Evolutionary conservation across 1,284 basidiomycete species (phyloP).

Genomic region (Boletus sp.): DNA sequence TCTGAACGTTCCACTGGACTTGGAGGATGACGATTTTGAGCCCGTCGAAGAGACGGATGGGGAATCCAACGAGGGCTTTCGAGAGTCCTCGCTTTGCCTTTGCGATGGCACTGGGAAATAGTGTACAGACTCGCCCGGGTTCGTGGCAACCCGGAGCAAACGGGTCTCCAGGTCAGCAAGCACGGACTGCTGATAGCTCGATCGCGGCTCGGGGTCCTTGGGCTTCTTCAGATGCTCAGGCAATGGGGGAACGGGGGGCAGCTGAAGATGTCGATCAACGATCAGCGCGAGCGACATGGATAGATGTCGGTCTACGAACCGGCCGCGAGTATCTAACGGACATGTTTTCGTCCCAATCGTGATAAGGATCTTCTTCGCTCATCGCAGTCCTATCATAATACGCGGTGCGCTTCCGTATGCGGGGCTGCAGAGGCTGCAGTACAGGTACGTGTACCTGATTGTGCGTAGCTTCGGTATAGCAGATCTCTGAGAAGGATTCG

Average conservation of each 20-base stretch:
- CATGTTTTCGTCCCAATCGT: slow-evolving; percentile 34
- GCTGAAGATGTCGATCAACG: slow-evolving; percentile 10
- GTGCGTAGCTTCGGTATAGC: slow-evolving; percentile 33
- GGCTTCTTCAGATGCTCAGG: slow-evolving; percentile 27
- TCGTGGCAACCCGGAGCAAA: slow-evolving; percentile 25
- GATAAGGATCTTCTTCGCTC: slow-evolving; percentile 35
- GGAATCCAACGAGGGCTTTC: slow-evolving; percentile 29
- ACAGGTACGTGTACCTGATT: slow-evolving; percentile 26
- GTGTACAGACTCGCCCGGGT: slow-evolving; percentile 31
- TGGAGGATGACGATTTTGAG: slow-evolving; percentile 23
- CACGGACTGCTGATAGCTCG: slow-evolving; percentile 31
- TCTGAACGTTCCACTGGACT: slow-evolving; percentile 22
- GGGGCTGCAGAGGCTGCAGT: slow-evolving; percentile 31
- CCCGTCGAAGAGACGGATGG: slow-evolving; percentile 26
- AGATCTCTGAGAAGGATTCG: slow-evolving; percentile 34
- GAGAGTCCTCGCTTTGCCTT: slow-evolving; percentile 30
- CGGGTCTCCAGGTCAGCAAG: slow-evolving; percentile 32
- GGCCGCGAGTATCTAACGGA: slow-evolving; percentile 21
- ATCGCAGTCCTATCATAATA: slow-evolving; percentile 33
- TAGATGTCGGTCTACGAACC: slow-evolving; percentile 18
- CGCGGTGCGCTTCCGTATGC: slow-evolving; percentile 29
- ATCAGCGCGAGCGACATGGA: slow-evolving; percentile 9
- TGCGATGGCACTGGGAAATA: slow-evolving; percentile 34
- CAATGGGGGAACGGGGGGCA: slow-evolving; percentile 28
- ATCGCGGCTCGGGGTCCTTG: slow-evolving; percentile 12